phyloP scores from a whole-genome alignment of 2,329 filamentous ascomycete genomes.

The Mycocentrospora acerina region DNA sequence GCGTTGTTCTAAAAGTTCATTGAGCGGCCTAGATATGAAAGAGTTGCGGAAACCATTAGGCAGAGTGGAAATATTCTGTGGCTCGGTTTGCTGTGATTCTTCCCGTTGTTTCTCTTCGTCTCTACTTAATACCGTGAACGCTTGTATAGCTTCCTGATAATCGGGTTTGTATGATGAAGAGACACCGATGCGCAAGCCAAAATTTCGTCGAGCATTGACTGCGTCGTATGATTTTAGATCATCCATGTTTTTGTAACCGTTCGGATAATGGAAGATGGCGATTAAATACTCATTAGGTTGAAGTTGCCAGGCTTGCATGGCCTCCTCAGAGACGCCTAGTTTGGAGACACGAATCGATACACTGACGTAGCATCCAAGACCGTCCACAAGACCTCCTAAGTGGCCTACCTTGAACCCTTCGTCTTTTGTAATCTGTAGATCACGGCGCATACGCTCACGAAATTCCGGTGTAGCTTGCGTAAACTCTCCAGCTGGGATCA shows the following conservation, averaged over 20 bases:
- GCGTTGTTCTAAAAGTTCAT: slow-evolving; percentile 65
- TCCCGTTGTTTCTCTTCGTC: slow-evolving; percentile 31
- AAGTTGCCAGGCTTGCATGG: slow-evolving; percentile 76
- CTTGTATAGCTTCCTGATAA: slow-evolving; percentile 52
- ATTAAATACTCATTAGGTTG: slow-evolving; percentile 68
- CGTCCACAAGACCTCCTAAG: slow-evolving; percentile 53
- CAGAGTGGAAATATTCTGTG: slow-evolving; percentile 11
- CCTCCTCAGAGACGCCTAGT: slow-evolving; percentile 72
- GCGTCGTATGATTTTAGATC: slow-evolving; percentile 50
- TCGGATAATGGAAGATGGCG: slow-evolving; percentile 66
- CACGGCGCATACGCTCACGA: slow-evolving; percentile 53
- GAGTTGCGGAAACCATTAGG: slow-evolving; percentile 53
- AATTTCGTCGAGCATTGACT: slow-evolving; percentile 32
- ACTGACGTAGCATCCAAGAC: slow-evolving; percentile 58
- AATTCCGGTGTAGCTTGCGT: slow-evolving; percentile 28
- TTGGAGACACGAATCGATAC: slow-evolving; percentile 70
- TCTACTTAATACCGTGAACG: slow-evolving; percentile 50
- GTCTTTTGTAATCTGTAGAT: slow-evolving; percentile 61
- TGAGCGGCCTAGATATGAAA: slow-evolving; percentile 72
- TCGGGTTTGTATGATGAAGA: slow-evolving; percentile 73
- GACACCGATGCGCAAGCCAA: slow-evolving; percentile 69
- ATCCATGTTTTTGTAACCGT: slow-evolving; percentile 63
- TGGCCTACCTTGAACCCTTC: slow-evolving; percentile 72
- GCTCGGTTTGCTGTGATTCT: slow-evolving; percentile 18
- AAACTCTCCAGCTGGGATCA: slow-evolving; percentile 5